Evolutionary conservation across 2,329 filamentous ascomycete genomes (phyloP), one percentile per base, ranked within the genome.

Genomic region (Ceratocystis huliohia): DNA sequence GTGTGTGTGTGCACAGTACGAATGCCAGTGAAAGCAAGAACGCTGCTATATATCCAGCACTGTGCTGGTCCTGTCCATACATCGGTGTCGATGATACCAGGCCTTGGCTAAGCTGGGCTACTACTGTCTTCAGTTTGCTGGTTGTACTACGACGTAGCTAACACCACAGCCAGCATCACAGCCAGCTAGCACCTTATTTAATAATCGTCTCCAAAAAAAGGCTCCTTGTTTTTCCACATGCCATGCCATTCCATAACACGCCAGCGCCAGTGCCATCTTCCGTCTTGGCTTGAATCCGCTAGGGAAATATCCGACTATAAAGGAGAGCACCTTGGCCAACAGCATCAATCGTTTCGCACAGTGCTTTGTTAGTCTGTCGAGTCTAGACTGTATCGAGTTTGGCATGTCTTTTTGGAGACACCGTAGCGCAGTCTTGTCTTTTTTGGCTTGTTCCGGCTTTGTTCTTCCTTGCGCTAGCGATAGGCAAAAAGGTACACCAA

Each of bases 381-480:
- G 22, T 30, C 22, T 57, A 57, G 28, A 25, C 53, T 57, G 53
- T 17, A 57, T 57, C 10, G 53, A 8, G 53, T 33, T n/a, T 30
- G 28, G 53, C 53, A 28, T 17, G n/a, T 33, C 28, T 57, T 30
- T 25, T 57, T 57, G 53, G 53, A 57, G 53, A 30, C 53, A 5
- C 53, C 53, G 53, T 57, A 57, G 53, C 20, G 53, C 30, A 13
- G 8, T 25, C 30, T 33, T 57, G 28, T 57, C 53, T 28, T 57
- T 57, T 57, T 57, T 28, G 53, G 22, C 53, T 57, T 57, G 53
- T 57, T 57, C 53, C 53, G 53, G 53, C 53, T 57, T 57, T 57
- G 53, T 57, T 57, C 53, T 57, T 30, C 53, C 22, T 28, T 57
- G 53, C 53, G 53, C 53, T 57, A 57, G 17, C 13, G 4, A 57